Evolutionary conservation across 2,329 filamentous ascomycete genomes (phyloP).

Genomic region (Aspergillus quadricinctus): DNA sequence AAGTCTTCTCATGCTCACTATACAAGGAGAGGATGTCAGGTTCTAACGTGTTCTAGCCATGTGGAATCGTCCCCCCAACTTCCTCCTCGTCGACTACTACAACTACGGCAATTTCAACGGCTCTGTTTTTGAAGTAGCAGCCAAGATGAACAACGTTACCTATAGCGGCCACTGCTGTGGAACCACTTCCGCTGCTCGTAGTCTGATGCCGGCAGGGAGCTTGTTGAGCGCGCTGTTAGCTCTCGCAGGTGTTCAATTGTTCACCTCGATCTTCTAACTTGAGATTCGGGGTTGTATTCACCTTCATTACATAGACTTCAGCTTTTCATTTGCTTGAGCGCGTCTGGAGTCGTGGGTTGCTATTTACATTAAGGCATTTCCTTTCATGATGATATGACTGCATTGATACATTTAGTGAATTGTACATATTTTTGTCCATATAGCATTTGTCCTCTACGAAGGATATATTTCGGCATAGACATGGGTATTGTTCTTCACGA

Average conservation of each 20-base stretch:
- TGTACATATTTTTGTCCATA: background rate
- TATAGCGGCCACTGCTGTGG: conserved; percentile 51
- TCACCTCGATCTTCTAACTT: conserved; percentile 20
- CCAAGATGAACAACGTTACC: conserved; percentile 66
- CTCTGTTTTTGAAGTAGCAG: conserved; percentile 72
- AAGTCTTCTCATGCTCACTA: conserved; percentile 16
- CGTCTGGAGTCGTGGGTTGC: background rate
- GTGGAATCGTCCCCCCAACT: conserved; percentile 69
- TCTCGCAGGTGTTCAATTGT: conserved; percentile 20
- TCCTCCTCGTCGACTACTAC: conserved; percentile 82
- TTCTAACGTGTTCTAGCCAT: conserved; percentile 27
- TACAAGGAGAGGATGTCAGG: background rate
- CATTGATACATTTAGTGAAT: background rate
- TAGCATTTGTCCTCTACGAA: background rate
- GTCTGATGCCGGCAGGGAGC: conserved; percentile 13
- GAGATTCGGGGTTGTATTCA: conserved; percentile 10
- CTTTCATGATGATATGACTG: background rate
- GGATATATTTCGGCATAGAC: background rate
- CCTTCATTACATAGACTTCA: background rate
- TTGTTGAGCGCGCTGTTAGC: conserved; percentile 19
- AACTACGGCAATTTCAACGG: conserved; percentile 65
- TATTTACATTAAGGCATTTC: background rate
- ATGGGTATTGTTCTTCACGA: background rate
- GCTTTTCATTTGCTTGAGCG: background rate
- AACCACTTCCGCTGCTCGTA: conserved; percentile 22